Percentiles rank a stretch among this genome's conserved stretches.
These are phyloP conservation scores for Nothomitra cinnamomea DNA, from an alignment of 2,329 filamentous ascomycete genomes.

Conservation along the genomic window DNA sequence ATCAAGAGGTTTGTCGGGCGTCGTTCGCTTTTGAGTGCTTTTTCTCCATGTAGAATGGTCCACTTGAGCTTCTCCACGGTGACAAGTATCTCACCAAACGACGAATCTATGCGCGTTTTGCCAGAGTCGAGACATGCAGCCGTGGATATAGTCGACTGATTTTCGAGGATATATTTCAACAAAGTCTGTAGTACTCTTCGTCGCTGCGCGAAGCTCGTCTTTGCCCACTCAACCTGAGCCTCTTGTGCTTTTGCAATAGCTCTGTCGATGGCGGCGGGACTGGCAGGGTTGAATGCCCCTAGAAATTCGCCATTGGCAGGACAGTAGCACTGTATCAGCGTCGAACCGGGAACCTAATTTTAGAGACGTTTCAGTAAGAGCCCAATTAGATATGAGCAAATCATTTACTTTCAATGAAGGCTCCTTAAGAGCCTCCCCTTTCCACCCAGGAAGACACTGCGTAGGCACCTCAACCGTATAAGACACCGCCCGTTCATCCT, in stretches of 20 bases:
- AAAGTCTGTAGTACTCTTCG: slow-evolving; percentile 66
- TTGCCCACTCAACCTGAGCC: slow-evolving; percentile 63
- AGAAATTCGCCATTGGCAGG: slow-evolving; percentile 79
- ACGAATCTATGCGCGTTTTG: slow-evolving; percentile 90
- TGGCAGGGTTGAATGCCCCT: slow-evolving; percentile 61
- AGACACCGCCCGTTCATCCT: slow-evolving; percentile 28
- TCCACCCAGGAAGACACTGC: slow-evolving; percentile 34
- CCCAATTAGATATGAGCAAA: too few species aligned
- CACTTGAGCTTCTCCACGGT: slow-evolving; percentile 88
- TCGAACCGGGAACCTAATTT: slow-evolving; percentile 38
- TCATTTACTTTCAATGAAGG: slow-evolving; percentile 39
- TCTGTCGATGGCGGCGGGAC: slow-evolving; percentile 59
- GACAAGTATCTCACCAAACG: slow-evolving; percentile 85
- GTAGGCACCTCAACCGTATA: slow-evolving; percentile 49
- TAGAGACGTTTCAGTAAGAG: too few species aligned
- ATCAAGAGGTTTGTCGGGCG: slow-evolving; percentile 84
- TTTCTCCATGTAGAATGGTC: slow-evolving; percentile 83
- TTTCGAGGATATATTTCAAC: slow-evolving; percentile 60
- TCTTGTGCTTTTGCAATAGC: slow-evolving; percentile 54
- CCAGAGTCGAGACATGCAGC: slow-evolving; percentile 84
- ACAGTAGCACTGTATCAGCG: slow-evolving; percentile 66
- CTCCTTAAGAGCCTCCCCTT: slow-evolving; percentile 38
- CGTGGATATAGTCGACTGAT: slow-evolving; percentile 73
- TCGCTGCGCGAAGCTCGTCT: slow-evolving; percentile 61
- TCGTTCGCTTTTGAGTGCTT: slow-evolving; percentile 50